These are phyloP conservation scores for Metarhizium album DNA, from an alignment of 2,329 filamentous ascomycete species.

Conservation along the genomic window DNA sequence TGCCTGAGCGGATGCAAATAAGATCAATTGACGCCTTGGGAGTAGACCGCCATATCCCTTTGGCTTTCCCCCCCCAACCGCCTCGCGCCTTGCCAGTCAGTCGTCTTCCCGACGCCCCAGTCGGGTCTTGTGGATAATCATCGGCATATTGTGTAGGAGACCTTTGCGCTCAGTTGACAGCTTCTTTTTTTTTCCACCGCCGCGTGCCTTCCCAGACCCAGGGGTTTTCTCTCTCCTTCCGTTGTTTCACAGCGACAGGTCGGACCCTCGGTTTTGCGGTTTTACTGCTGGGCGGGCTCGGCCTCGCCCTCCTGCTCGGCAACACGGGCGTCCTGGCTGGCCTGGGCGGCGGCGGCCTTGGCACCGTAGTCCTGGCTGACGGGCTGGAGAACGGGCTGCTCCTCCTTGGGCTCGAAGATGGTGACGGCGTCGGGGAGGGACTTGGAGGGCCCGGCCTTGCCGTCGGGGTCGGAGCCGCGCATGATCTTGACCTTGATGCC, in stretches of 20 bases:
- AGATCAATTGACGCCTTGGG: slow-evolving; percentile 30
- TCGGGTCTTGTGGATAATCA: background rate
- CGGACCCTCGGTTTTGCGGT: slow-evolving; percentile 14
- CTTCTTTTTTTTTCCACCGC: background rate
- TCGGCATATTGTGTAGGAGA: background rate
- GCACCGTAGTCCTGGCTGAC: slow-evolving; percentile 98
- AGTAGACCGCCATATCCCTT: slow-evolving; percentile 24
- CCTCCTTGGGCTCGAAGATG: slow-evolving; percentile 99
- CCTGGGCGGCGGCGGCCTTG: slow-evolving; percentile 66
- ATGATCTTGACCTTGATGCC: slow-evolving; percentile 99
- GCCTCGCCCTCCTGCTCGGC: slow-evolving; percentile 49
- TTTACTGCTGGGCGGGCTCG: slow-evolving; percentile 32
- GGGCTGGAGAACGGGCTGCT: slow-evolving; percentile 88
- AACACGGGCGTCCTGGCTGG: slow-evolving; percentile 48
- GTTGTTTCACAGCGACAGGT: slow-evolving; percentile 11
- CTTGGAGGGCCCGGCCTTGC: slow-evolving; percentile 97
- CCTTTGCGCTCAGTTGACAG: background rate
- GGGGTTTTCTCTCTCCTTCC: slow-evolving; percentile 3
- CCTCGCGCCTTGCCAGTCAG: slow-evolving; percentile 1
- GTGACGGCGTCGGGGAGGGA: slow-evolving; percentile 96
- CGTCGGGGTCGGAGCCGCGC: slow-evolving; percentile 98
- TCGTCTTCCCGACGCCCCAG: background rate
- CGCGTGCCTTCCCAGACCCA: background rate
- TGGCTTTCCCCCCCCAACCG: slow-evolving; percentile 9
- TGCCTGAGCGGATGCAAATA: slow-evolving; percentile 28